Evolutionary conservation across 2,329 filamentous ascomycete genomes (phyloP), one percentile per base, ranked within the genome.

Genomic region (Acarospora socialis): DNA sequence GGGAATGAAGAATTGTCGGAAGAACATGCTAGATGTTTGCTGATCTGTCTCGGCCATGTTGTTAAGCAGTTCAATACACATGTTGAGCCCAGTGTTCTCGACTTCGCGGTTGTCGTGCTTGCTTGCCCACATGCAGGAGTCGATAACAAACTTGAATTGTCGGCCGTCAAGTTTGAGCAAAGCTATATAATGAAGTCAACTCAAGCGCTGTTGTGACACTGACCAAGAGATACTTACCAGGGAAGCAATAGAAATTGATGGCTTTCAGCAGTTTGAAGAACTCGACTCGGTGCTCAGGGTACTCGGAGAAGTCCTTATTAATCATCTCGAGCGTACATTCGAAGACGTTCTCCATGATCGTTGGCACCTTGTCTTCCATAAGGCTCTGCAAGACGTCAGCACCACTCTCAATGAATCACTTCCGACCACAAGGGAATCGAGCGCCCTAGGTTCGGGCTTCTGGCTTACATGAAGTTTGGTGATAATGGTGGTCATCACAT

Each of bases 61-160:
- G 59, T 81, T 87, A 53, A 98, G 86, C 43, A 98, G 68, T 60
- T 98, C 90, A 44, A 93, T 73, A 56, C 87, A 95, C 90, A 98
- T 98, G 58, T 86, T 90, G 39, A 98, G 73, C 38, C 90, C 90
- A 22, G 90, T 92, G 44, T 81, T 83, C 59, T 98, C 90, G 18
- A 98, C 90, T 52, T 94, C 84, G 38, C 90, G 81, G 60, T 98
- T 98, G 62, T 98, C 90, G 58, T 98, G 90, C 66, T 98, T 98
- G 65, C 87, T 94, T n/a, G 92, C 90, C 92, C 90, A 98, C 69
- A 95, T 84, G 66, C 92, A 98, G 21, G 87, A 92, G 56, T 98
- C 90, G 44, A 98, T 95, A 48, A 98, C 86, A 51, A 95, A 92
- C 62, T 98, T 98, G 73, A 98, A 98, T 52, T 94, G 90, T 37